Evolutionary conservation across 2,329 filamentous ascomycete species (phyloP), one percentile per base, ranked within the genome.

Genomic region (Pseudocercospora ulei): DNA sequence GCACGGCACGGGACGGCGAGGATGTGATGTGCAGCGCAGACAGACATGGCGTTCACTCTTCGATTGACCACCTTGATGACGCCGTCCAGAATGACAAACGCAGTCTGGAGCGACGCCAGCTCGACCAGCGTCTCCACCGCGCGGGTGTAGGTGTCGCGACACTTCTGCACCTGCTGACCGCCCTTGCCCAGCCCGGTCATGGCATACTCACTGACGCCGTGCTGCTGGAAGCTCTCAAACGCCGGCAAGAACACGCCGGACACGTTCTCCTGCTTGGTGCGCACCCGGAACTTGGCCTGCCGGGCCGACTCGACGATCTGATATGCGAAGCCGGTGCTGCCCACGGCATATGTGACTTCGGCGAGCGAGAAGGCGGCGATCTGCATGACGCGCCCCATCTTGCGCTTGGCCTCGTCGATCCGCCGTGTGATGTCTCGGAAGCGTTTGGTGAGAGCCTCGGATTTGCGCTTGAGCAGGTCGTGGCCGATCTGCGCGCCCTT

Each of bases 311-410:
- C 90, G 60, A 95, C 87, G 52, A 98, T 84, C 67, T 98, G 90
- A 66, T 94, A 98, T 46, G 82, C 82, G 55, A 98, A 93, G 57
- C 93, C 60, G 26, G 53, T 83, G 56, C 88, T 86, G 47, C 90
- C 90, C 17, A 95, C 86, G 16, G 90, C 90, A 58, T 98, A 98
- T 33, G 86, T 93, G 40, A 98, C 90, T 67, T 96, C 90, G 44
- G 90, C 90, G 11, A 98, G 74, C 27, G 88, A 96, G 67, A 98
- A 96, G 29, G 90, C 87, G 25, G 90, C 90, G 58, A 98, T 93
- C 64, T 96, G 88, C 90, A 98, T 98, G 23, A 98, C 90, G 20
- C 88, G 77, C 41, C 90, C 90, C 88, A 98, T 98, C 70, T 98
- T 98, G 55, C 87, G 82, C 67, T 98, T 98, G 26, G 90, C 90